phyloP scores from a whole-genome alignment of 2,329 filamentous ascomycete species.

The Aureobasidium sp. region DNA sequence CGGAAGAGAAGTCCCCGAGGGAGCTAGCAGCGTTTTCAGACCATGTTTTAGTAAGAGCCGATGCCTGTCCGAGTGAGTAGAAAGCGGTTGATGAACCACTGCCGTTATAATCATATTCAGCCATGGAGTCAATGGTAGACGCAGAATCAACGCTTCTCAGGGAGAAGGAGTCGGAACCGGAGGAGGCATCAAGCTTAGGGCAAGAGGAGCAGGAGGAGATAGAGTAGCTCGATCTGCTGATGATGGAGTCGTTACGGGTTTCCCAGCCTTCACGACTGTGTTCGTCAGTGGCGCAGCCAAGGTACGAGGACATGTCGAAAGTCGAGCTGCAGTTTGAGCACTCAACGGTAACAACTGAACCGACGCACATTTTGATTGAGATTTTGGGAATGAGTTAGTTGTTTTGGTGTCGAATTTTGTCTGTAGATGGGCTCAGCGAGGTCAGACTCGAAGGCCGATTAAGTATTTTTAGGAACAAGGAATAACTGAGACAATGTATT shows the following conservation, averaged over 20 bases:
- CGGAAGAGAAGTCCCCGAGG: not conserved
- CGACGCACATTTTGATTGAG: not conserved
- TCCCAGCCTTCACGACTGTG: not conserved
- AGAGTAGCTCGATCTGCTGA: not conserved
- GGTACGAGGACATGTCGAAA: not conserved
- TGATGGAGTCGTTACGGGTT: not conserved
- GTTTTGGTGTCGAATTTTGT: not conserved
- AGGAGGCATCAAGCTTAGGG: not conserved
- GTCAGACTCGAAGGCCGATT: too few species aligned
- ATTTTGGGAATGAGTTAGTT: too few species aligned
- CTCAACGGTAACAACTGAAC: not conserved
- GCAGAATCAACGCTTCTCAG: too few species aligned
- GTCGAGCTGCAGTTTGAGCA: not conserved
- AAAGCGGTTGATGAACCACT: not conserved
- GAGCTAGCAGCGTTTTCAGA: not conserved
- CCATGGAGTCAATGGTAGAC: not conserved
- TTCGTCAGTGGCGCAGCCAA: not conserved
- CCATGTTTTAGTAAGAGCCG: not conserved
- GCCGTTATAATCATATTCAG: not conserved
- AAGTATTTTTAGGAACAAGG: too few species aligned
- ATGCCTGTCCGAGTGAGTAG: not conserved
- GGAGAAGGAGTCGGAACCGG: not conserved
- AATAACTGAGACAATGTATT: too few species aligned
- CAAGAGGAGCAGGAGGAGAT: not conserved
- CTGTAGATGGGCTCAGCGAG: too few species aligned